These are phyloP conservation scores for Wickerhamiella bombiphila DNA, from an alignment of 805 yeast species.

Conservation along the genomic window DNA sequence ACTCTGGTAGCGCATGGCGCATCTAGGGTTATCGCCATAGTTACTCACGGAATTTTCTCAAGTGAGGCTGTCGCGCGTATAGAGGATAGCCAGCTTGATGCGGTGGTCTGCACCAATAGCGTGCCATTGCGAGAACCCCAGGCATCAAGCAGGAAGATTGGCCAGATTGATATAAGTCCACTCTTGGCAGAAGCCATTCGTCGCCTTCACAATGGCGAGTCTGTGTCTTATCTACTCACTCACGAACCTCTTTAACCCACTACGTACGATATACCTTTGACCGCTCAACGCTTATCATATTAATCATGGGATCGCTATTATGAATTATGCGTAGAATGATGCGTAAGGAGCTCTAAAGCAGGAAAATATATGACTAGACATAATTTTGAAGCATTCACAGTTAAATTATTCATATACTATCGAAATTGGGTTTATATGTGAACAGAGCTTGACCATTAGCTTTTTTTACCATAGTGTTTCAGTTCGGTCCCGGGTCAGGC, in stretches of 20 bases:
- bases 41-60: constrained; percentile 89
- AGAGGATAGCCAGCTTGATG: constrained; percentile 49
- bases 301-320: not conserved
- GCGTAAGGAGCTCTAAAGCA: constrained; percentile 3
- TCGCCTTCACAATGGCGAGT: constrained; percentile 92
- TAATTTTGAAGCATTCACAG: constrained; percentile 4
- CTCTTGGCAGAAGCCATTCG: constrained; percentile 88
- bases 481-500: too few species aligned
- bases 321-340: constrained; percentile 1
- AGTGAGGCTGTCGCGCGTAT: constrained; percentile 73
- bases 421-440: too few species aligned
- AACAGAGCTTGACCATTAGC: too few species aligned
- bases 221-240: constrained; percentile 74
- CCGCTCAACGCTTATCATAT: too few species aligned
- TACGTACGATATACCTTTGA: too few species aligned
- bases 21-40: constrained; percentile 76
- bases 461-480: too few species aligned
- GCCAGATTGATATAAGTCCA: constrained; percentile 70
- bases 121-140: constrained; percentile 68
- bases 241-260: constrained; percentile 35
- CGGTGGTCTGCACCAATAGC: constrained; percentile 84
- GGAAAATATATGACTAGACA: constrained; percentile 1
- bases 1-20: constrained; percentile 64
- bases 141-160: constrained; percentile 47
- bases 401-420: too few species aligned